These are phyloP conservation scores for Alectoria sarmentosa DNA, from an alignment of 495 filamentous ascomycete species.

Conservation along the genomic window DNA sequence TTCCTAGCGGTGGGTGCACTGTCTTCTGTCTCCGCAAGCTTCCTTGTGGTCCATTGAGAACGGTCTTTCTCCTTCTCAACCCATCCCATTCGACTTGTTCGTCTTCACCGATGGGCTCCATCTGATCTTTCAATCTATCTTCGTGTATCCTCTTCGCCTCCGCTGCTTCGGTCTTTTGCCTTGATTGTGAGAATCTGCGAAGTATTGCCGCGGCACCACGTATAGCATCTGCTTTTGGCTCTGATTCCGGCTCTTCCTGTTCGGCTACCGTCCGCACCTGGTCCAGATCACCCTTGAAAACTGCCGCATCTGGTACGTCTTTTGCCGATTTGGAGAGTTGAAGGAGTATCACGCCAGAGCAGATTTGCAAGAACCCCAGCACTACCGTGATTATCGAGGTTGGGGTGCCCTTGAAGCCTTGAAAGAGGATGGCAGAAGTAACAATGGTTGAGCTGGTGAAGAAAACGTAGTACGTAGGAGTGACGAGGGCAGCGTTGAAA, in stretches of 20 bases:
- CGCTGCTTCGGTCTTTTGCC: conserved; percentile 71
- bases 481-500: conserved; percentile 95
- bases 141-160: conserved; percentile 74
- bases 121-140: conserved; percentile 62
- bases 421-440: conserved; percentile 86
- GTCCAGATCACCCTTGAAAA: conserved; percentile 89
- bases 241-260: conserved; percentile 87
- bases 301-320: conserved; percentile 87
- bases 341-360: conserved; percentile 87
- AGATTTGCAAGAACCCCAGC: conserved; percentile 91
- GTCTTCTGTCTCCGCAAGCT: conserved; percentile 40
- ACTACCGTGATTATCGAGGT: conserved; percentile 81
- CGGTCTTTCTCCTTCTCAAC: conserved; percentile 73
- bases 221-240: conserved; percentile 95
- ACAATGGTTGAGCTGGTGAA: conserved; percentile 95
- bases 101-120: conserved; percentile 69
- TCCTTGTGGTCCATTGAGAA: conserved; percentile 40
- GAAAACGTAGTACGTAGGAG: conserved; percentile 96
- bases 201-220: conserved; percentile 87
- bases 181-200: conserved; percentile 66
- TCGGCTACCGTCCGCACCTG: conserved; percentile 93
- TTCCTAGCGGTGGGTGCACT: conserved; percentile 75
- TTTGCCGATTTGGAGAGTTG: conserved; percentile 98
- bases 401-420: conserved; percentile 83
- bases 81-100: conserved; percentile 91